Percentiles rank a stretch among this genome's conserved stretches.
Conservation (phyloP, 2,329 filamentous ascomycete genomes). For the Colletotrichum sp. region DNA sequence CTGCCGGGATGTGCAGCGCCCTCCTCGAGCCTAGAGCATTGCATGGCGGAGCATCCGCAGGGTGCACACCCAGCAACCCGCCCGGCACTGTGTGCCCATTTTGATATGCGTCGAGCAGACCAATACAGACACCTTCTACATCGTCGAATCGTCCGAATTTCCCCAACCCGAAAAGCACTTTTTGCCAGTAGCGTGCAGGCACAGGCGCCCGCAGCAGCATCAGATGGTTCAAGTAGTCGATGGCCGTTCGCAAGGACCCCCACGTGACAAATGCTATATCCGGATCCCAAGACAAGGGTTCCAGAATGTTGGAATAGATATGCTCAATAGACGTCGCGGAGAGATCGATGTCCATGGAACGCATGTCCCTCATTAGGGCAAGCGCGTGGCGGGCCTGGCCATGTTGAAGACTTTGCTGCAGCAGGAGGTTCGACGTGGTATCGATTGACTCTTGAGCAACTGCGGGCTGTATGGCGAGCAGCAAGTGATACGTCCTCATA, state of each 20-base stretch:
- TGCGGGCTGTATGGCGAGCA: slow-evolving; percentile 49
- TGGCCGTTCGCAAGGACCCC: neutral
- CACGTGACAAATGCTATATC: neutral
- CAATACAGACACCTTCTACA: slow-evolving; percentile 47
- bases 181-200: slow-evolving; percentile 45
- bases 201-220: slow-evolving; percentile 25
- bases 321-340: slow-evolving; percentile 3
- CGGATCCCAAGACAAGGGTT: neutral
- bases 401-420: slow-evolving; percentile 31
- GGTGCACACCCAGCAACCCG: slow-evolving; percentile 47
- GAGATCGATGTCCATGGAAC: slow-evolving; percentile 34
- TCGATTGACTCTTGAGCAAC: slow-evolving; percentile 32
- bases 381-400: slow-evolving; percentile 31
- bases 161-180: slow-evolving; percentile 48
- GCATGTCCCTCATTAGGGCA: slow-evolving; percentile 43
- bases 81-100: slow-evolving; percentile 25
- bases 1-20: slow-evolving; percentile 34
- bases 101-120: slow-evolving; percentile 46
- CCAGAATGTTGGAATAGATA: slow-evolving; percentile 5
- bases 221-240: slow-evolving; percentile 6
- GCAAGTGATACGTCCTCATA: slow-evolving; percentile 44
- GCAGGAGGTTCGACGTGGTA: slow-evolving; percentile 36
- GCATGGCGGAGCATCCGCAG: slow-evolving; percentile 42
- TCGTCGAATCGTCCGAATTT: slow-evolving; percentile 48
- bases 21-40: neutral